phyloP scores from a whole-genome alignment of 192 early-diverging fungal species.

The Ramicandelaber brevisporus region DNA sequence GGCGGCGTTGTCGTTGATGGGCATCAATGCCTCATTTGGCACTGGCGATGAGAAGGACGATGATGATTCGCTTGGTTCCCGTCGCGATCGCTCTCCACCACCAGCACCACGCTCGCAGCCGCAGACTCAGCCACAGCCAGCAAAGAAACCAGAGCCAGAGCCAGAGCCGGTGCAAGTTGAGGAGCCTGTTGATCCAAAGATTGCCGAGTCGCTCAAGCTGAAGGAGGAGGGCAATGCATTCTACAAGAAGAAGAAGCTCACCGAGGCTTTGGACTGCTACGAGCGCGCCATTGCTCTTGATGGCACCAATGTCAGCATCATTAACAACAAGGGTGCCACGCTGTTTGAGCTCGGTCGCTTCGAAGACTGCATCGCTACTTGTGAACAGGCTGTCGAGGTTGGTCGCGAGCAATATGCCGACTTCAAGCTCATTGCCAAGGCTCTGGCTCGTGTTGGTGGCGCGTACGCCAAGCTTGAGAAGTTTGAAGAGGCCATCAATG shows the following conservation, averaged over 20 bases:
- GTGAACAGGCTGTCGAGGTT: conserved; percentile 71
- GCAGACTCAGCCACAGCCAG: conserved; percentile 5
- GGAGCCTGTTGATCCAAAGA: conserved; percentile 23
- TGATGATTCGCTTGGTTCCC: background rate
- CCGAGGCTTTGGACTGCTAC: conserved; percentile 71
- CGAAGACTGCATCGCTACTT: conserved; percentile 79
- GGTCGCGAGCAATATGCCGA: conserved; percentile 78
- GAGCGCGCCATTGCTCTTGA: conserved; percentile 75
- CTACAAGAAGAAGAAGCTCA: conserved; percentile 86
- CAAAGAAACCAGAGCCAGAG: conserved; percentile 5
- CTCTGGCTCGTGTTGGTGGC: conserved; percentile 71
- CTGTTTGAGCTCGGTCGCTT: conserved; percentile 82
- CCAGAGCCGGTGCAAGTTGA: conserved; percentile 14
- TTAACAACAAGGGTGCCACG: conserved; percentile 94
- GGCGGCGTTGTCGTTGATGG: conserved; percentile 48
- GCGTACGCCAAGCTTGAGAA: conserved; percentile 63
- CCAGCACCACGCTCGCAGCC: conserved; percentile 3
- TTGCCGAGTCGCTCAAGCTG: conserved; percentile 37
- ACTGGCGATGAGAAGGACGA: conserved; percentile 8
- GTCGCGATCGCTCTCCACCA: conserved; percentile 3
- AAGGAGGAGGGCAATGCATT: conserved; percentile 73
- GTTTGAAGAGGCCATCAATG: conserved; percentile 67
- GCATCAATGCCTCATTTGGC: no score
- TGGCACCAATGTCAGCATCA: conserved; percentile 65
- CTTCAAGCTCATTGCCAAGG: conserved; percentile 90